Percentiles rank a stretch among this genome's conserved stretches.
phyloP scores from a whole-genome alignment of 345 rosid species.

The Acer campestre region DNA sequence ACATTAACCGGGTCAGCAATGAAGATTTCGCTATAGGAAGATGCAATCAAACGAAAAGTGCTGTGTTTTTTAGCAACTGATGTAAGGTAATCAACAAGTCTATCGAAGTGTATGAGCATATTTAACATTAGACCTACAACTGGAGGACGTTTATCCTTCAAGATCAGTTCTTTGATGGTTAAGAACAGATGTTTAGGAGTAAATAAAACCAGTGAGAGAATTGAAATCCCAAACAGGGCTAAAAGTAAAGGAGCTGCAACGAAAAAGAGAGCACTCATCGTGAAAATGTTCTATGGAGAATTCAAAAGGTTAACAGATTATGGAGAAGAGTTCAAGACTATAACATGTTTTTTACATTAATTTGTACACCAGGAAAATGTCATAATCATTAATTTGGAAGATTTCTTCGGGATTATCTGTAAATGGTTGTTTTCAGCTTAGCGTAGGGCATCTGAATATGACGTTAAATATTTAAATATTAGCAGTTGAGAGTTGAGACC shows the following conservation, averaged over 20 bases:
- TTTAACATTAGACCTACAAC: slow-evolving; percentile 34
- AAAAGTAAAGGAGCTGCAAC: slow-evolving; percentile 20
- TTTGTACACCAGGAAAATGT: not conserved
- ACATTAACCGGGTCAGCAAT: slow-evolving; percentile 41
- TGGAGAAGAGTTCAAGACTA: not conserved
- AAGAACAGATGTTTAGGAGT: slow-evolving; percentile 7
- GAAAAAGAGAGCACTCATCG: slow-evolving; percentile 22
- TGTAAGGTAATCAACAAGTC: slow-evolving; percentile 38
- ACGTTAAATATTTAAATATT: not conserved
- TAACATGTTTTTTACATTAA: not conserved
- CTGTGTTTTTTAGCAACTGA: slow-evolving; percentile 28
- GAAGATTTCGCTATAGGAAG: slow-evolving; percentile 36
- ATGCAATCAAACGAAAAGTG: slow-evolving; percentile 32
- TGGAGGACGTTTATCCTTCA: slow-evolving; percentile 36
- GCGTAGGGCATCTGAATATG: not conserved
- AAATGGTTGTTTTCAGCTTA: not conserved
- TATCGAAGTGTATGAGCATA: slow-evolving; percentile 31
- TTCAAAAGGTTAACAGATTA: not conserved
- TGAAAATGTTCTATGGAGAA: not conserved
- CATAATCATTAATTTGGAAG: not conserved
- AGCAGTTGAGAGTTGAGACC: not conserved
- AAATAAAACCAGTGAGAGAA: slow-evolving; percentile 7
- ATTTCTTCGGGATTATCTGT: not conserved
- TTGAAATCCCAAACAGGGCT: slow-evolving; percentile 18
- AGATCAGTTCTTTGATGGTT: slow-evolving; percentile 26